Base-by-base conservation (phyloP, 1,139 yeast genomes). In the Magnusiomyces tetraspermus region DNA sequence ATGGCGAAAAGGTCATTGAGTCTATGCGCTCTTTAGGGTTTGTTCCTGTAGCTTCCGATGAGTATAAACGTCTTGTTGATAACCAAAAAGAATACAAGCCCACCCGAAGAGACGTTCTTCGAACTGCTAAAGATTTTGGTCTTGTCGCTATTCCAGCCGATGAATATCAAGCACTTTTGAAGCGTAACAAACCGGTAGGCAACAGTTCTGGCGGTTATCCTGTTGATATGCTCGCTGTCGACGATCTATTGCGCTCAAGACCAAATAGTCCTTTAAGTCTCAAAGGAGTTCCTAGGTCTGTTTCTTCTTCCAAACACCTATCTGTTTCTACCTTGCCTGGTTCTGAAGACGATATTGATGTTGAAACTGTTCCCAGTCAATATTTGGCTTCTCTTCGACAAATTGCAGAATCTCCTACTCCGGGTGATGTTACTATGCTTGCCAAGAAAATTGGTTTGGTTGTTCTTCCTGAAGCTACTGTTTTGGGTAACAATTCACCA, bases 91-190 rank as follows among this genome's bases (percentile, higher is more conserved):
- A 66, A 22, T 66, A 64, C 52, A 65, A 65, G 44, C 72, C 72
- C 1, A 64, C 71, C 3, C 64, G 63, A 53, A 65, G 69, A 5
- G 74, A 71, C 40, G 61, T 71, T 41, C 58, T 67, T 19, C 61
- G 68, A 31, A 63, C 67, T n/a, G 75, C 75, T 10, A 66, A 67
- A 53, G 66, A 67, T 10, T 61, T 67, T 51, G 78, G 76, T 5
- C 62, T 70, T 50, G 67, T 69, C 13, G 69, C 73, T 0, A 56
- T 76, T 46, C 60, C 71, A 2, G 52, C 61, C 10, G 71, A 67
- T 0, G 76, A 72, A 44, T 69, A 69, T 57, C 61, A 65, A 31
- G 54, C 58, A 2, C 55, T 67, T 19, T 53, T 65, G 36, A 61
- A 62, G 38, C 55, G 57, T 26, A 47, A 47, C 24, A 31, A 31